A percentile compares a stretch with the other conserved stretches of the same genome.
phyloP scores from a whole-genome alignment of 768 basidiomycete species.

The Auricularia heimuer region DNA sequence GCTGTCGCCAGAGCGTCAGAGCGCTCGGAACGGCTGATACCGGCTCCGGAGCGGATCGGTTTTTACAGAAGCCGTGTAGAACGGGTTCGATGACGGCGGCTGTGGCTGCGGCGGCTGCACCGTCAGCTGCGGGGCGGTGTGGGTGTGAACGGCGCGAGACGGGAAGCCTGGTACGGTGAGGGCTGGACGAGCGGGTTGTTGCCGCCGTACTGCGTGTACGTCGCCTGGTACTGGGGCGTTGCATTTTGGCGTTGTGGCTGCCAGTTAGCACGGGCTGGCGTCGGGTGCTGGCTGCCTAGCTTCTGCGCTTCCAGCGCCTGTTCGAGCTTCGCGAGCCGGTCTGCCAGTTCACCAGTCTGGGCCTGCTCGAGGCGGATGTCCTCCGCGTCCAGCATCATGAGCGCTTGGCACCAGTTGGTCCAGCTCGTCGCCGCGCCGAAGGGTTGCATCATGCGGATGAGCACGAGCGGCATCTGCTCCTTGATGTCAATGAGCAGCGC shows the following conservation, averaged over 20 bases:
- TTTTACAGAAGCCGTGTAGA: neutral
- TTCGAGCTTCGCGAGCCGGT: neutral
- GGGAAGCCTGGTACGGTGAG: too few relatives aligned
- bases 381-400: neutral
- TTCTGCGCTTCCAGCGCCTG: neutral
- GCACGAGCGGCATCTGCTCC: neutral
- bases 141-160: too few relatives aligned
- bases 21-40: too few relatives aligned
- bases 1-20: too few relatives aligned
- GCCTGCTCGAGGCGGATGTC: neutral
- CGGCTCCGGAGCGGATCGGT: too few relatives aligned
- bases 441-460: neutral
- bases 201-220: too few relatives aligned
- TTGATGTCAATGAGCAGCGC: neutral
- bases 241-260: too few relatives aligned
- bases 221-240: too few relatives aligned
- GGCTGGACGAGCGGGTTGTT: too few relatives aligned
- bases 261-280: too few relatives aligned
- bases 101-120: neutral
- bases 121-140: neutral
- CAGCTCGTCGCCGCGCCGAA: neutral
- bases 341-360: neutral
- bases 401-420: neutral
- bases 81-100: neutral
- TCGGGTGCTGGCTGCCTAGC: too few relatives aligned